Conservation (phyloP, 768 basidiomycete species). For the Infundibulicybe gibba region DNA sequence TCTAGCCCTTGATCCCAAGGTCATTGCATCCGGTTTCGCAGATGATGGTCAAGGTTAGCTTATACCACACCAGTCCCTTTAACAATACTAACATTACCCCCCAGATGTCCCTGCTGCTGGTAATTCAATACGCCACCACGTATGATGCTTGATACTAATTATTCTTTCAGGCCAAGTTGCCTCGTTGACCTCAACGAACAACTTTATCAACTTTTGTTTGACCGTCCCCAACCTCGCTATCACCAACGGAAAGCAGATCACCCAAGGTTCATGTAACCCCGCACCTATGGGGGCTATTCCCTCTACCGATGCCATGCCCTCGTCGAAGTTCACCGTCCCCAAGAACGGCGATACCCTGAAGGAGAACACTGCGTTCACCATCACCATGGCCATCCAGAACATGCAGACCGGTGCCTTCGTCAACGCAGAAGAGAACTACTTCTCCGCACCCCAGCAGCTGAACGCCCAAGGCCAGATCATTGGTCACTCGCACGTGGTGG, state of each 20-base stretch:
- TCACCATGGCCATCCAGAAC: slow-evolving; percentile 41
- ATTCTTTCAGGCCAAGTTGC: slow-evolving; percentile 41
- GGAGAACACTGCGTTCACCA: slow-evolving; percentile 47
- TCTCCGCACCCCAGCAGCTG: slow-evolving; percentile 50
- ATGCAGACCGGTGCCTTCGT: slow-evolving; percentile 55
- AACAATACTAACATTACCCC: background rate
- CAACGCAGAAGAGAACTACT: slow-evolving; percentile 42
- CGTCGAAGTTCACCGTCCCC: slow-evolving; percentile 47
- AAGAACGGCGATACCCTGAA: slow-evolving; percentile 38
- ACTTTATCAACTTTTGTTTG: slow-evolving; percentile 70
- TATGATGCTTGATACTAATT: slow-evolving; percentile 9
- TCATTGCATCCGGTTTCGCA: slow-evolving; percentile 54
- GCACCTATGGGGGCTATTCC: slow-evolving; percentile 60
- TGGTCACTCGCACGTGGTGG: slow-evolving; percentile 63
- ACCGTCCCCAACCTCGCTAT: slow-evolving; percentile 43
- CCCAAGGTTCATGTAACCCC: slow-evolving; percentile 43
- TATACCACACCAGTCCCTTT: background rate
- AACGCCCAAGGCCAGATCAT: slow-evolving; percentile 44
- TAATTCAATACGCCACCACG: slow-evolving; percentile 27
- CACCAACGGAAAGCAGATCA: slow-evolving; percentile 47
- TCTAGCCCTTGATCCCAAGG: slow-evolving; percentile 33
- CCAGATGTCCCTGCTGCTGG: slow-evolving; percentile 23
- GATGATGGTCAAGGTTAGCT: slow-evolving; percentile 41
- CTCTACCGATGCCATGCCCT: slow-evolving; percentile 45
- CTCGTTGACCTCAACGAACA: slow-evolving; percentile 62